A percentile compares a stretch with the other conserved stretches of the same genome.
phyloP scores from a whole-genome alignment of 768 basidiomycete species.

The Pisolithus orientalis region DNA sequence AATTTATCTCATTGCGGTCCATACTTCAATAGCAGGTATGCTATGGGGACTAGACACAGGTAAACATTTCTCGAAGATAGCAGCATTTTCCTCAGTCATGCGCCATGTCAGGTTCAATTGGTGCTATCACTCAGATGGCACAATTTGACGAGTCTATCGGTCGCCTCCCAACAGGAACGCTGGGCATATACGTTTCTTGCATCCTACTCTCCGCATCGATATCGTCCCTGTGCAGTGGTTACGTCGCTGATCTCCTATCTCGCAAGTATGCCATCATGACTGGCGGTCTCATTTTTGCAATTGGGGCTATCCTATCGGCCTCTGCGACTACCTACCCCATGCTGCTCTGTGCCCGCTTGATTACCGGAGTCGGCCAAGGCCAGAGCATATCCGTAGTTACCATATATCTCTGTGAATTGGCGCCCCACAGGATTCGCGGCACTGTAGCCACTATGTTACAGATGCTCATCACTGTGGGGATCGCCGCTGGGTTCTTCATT shows the following conservation, averaged over 20 bases:
- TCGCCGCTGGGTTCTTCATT: slow-evolving; percentile 30
- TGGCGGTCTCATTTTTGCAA: slow-evolving; percentile 36
- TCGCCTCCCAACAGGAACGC: slow-evolving; percentile 28
- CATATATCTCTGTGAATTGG: slow-evolving; percentile 36
- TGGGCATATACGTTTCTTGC: slow-evolving; percentile 39
- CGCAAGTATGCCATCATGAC: slow-evolving; percentile 40
- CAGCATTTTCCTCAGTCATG: background rate
- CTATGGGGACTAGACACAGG: slow-evolving; percentile 29
- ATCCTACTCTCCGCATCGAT: slow-evolving; percentile 38
- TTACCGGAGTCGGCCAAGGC: slow-evolving; percentile 43
- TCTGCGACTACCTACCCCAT: slow-evolving; percentile 29
- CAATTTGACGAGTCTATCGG: slow-evolving; percentile 36
- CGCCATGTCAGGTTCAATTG: slow-evolving; percentile 26
- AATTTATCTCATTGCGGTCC: slow-evolving; percentile 21
- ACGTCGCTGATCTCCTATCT: slow-evolving; percentile 40
- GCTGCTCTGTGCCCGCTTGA: slow-evolving; percentile 38
- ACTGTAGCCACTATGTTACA: slow-evolving; percentile 36
- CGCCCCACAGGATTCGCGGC: slow-evolving; percentile 37
- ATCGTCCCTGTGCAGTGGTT: slow-evolving; percentile 35
- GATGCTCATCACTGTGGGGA: slow-evolving; percentile 38
- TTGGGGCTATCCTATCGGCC: slow-evolving; percentile 36
- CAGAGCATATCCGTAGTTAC: slow-evolving; percentile 38
- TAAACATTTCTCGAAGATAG: background rate
- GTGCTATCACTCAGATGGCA: slow-evolving; percentile 42
- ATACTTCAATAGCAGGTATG: slow-evolving; percentile 23